Conservation (phyloP, 805 yeast genomes). For the Blastobotrys peoriensis region DNA sequence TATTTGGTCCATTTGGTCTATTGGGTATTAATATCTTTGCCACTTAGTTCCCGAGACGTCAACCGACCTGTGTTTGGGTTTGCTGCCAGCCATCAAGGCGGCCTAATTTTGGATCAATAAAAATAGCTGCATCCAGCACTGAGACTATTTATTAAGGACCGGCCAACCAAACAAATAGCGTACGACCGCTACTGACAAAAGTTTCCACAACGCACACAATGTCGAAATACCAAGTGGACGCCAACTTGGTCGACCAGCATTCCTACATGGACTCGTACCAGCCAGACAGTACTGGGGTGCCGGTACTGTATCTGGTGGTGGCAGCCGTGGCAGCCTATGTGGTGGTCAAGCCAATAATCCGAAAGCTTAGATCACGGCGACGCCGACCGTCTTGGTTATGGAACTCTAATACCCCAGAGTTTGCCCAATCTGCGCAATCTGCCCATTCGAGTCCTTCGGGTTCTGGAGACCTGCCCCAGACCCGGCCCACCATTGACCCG, state of each 20-base stretch:
- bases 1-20: too few species aligned
- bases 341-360: background rate
- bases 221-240: background rate
- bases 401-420: background rate
- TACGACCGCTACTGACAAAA: too few species aligned
- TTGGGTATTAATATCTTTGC: too few species aligned
- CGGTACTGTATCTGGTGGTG: background rate
- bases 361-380: background rate
- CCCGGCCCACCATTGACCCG: background rate
- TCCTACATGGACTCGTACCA: background rate
- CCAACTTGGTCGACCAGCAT: background rate
- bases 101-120: too few species aligned
- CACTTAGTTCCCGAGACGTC: too few species aligned
- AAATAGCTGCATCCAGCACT: too few species aligned
- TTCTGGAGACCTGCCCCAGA: background rate
- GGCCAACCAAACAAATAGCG: too few species aligned
- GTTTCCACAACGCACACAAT: background rate
- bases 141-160: too few species aligned
- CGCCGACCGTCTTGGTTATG: background rate
- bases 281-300: background rate
- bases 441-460: too few species aligned
- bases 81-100: too few species aligned
- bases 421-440: background rate
- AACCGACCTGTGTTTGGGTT: too few species aligned
- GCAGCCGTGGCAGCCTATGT: background rate